Percentiles rank a stretch among this genome's conserved stretches.
Conservation (phyloP, 73 alveolate genomes). For the Paramecium octaurelia region DNA sequence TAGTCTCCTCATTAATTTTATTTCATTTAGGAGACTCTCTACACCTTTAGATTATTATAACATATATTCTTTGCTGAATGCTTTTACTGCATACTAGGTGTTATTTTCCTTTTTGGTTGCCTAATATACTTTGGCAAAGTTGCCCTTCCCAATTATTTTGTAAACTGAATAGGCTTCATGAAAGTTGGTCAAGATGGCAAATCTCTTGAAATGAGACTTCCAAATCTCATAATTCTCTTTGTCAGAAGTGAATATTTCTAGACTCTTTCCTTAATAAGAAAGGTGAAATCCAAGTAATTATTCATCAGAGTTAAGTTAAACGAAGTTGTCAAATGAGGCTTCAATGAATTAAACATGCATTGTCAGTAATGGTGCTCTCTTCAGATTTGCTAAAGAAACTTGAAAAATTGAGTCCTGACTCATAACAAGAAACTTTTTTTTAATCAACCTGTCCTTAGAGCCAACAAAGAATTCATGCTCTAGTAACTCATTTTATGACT, state of each 20-base stretch:
- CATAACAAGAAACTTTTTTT: not conserved
- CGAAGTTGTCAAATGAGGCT: not conserved
- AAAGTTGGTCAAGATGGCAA: not conserved
- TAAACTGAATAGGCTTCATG: not conserved
- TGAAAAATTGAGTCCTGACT: not conserved
- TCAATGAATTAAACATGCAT: constrained; percentile 31
- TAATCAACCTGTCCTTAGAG: not conserved
- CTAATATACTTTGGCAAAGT: constrained; percentile 68
- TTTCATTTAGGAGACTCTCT: constrained; percentile 65
- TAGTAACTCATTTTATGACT: not conserved
- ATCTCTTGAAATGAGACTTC: not conserved
- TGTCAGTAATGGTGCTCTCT: constrained; percentile 3
- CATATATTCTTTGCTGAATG: constrained; percentile 48
- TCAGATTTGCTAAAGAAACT: not conserved
- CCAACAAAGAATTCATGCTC: not conserved
- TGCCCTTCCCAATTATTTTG: constrained; percentile 69
- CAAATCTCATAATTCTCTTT: constrained; percentile 25
- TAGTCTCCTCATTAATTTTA: constrained; percentile 63
- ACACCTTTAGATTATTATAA: constrained; percentile 23
- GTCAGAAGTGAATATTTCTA: constrained; percentile 49
- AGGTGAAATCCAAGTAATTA: constrained; percentile 44
- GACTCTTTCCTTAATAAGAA: not conserved
- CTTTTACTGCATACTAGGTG: constrained; percentile 66
- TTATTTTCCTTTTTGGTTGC: constrained; percentile 60
- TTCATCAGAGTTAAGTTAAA: not conserved